Evolutionary conservation across 2,329 filamentous ascomycete genomes (phyloP), one percentile per base, ranked within the genome.

Genomic region (Incumbomyces delicatus): DNA sequence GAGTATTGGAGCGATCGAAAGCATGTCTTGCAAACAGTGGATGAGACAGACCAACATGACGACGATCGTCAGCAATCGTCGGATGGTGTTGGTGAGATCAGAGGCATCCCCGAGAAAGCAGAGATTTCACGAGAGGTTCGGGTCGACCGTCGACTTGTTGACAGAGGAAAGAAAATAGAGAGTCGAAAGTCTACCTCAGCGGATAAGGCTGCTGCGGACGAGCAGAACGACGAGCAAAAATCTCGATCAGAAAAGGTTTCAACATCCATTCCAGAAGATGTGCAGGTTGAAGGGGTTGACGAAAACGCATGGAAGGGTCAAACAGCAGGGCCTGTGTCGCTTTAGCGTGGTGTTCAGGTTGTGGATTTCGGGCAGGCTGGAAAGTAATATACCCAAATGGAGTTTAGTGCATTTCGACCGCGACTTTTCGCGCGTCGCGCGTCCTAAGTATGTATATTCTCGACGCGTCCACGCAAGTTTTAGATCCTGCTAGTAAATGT

Each of bases 1-100:
- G 87, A 94, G 42, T 94, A 88, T 61, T 95, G 90, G 83, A 89
- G 84, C 60, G 86, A 94, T 60, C 66, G 72, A 44, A 67, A 72
- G 40, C 52, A 57, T 46, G 54, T 55, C 13, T 42, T 58, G 13
- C 50, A 51, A 34, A 55, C 50, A 13, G 47, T 44, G 22, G 55
- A 58, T 40, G 48, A 49, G 16, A 41, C 41, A 35, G 50, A 46
- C 49, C 27, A 57, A 51, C 27, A 41, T 51, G 10, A 50, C 48
- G 18, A 52, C 54, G 35, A 57, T 53, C 33, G 50, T 50, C 33
- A 44, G 43, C 29, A 41, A 46, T 7, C 35, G 40, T 18, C 43
- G 39, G 13, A 48, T 42, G 35, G 50, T 48, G 34, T 55, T 32
- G 58, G 60, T 14, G 60, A 62, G 27, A 78, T 87, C 52, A 85